Conservation (phyloP, 192 early-diverging fungal species). For the Martensiomyces pterosporus region DNA sequence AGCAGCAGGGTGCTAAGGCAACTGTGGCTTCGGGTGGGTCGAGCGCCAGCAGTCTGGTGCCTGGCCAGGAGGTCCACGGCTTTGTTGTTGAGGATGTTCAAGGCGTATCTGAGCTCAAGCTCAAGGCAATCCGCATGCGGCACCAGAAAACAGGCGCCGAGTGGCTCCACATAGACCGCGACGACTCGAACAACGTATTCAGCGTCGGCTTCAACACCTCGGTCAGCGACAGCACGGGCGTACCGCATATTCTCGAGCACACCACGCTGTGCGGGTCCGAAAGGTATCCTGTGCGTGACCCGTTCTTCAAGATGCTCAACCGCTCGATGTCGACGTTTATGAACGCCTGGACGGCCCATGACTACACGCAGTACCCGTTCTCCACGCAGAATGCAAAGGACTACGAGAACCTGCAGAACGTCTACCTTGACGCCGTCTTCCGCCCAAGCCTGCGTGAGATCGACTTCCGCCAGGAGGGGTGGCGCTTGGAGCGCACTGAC, state of each 20-base stretch:
- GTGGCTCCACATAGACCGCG: slow-evolving; percentile 81
- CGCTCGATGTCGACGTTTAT: slow-evolving; percentile 93
- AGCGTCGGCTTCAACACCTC: slow-evolving; percentile 88
- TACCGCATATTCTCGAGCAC: slow-evolving; percentile 94
- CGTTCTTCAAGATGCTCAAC: slow-evolving; percentile 99
- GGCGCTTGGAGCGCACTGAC: slow-evolving; percentile 83
- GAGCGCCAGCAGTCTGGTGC: slow-evolving; percentile 12
- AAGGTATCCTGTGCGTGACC: slow-evolving; percentile 88
- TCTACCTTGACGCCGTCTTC: slow-evolving; percentile 92
- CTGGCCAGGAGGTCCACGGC: slow-evolving; percentile 30
- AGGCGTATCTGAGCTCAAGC: slow-evolving; percentile 69
- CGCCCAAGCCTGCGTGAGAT: slow-evolving; percentile 69
- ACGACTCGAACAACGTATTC: slow-evolving; percentile 93
- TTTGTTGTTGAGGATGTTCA: slow-evolving; percentile 50
- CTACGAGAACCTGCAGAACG: slow-evolving; percentile 80
- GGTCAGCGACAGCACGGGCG: slow-evolving; percentile 74
- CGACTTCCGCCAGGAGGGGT: slow-evolving; percentile 94
- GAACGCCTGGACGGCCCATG: slow-evolving; percentile 90
- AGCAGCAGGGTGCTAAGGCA: neutral
- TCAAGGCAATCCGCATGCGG: slow-evolving; percentile 68
- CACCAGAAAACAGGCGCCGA: slow-evolving; percentile 78
- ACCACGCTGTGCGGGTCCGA: slow-evolving; percentile 88
- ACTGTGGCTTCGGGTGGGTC: neutral
- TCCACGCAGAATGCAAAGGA: slow-evolving; percentile 86
- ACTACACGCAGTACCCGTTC: slow-evolving; percentile 92